A percentile compares a stretch with the other conserved stretches of the same genome.
Conservation (phyloP, 2,329 filamentous ascomycete species). For the Talaromyces sp. region DNA sequence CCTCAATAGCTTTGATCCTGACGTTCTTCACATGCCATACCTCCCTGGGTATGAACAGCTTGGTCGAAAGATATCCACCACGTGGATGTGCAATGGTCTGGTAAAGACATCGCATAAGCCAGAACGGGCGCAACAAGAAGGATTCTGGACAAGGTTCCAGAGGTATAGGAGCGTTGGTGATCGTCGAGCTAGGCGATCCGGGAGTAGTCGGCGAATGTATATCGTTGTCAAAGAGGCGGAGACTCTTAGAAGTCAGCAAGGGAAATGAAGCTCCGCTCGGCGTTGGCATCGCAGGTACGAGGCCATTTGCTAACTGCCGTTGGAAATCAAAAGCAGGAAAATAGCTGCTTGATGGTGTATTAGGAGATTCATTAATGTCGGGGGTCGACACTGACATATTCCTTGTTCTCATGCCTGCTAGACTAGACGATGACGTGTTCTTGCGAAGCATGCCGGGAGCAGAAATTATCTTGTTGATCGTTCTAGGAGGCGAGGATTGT, state of each 20-base stretch:
- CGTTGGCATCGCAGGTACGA: conserved; percentile 63
- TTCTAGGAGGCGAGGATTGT: conserved; percentile 33
- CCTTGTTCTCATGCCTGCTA: conserved; percentile 68
- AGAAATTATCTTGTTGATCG: conserved; percentile 39
- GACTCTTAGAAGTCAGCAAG: conserved; percentile 58
- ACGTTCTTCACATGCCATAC: conserved; percentile 93
- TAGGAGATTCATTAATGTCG: conserved; percentile 64
- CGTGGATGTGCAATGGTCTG: conserved; percentile 88
- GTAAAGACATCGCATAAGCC: conserved; percentile 93
- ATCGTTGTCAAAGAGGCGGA: conserved; percentile 79
- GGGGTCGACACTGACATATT: conserved; percentile 65
- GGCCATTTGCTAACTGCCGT: conserved; percentile 48
- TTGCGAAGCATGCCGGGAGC: conserved; percentile 53
- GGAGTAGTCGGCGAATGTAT: conserved; percentile 66
- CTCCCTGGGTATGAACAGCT: conserved; percentile 86
- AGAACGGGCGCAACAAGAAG: conserved; percentile 87
- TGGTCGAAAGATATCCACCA: conserved; percentile 86
- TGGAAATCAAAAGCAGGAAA: conserved; percentile 53
- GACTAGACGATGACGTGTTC: conserved; percentile 67
- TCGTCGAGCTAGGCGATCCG: conserved; percentile 62
- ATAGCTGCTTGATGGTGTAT: conserved; percentile 68
- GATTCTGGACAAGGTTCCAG: conserved; percentile 91
- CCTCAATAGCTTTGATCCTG: conserved; percentile 85
- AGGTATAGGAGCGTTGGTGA: conserved; percentile 65
- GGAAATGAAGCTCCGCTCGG: conserved; percentile 62